Base-by-base conservation (phyloP, 371 early-diverging fungal species). In the Rhizopus sp. region DNA sequence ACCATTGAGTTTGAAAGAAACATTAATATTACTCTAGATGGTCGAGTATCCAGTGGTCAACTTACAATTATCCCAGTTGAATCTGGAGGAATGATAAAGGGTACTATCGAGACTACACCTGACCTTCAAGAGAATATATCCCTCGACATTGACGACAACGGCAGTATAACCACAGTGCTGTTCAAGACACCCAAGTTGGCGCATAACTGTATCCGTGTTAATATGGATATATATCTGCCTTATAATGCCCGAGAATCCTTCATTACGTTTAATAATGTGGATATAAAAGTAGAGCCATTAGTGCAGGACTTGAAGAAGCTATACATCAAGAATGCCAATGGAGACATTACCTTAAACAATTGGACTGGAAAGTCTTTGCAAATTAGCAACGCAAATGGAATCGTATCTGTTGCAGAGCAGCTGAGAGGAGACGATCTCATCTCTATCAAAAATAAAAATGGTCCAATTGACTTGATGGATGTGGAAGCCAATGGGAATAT, bases 171-270 rank as follows among this genome's bases (percentile, higher is more conserved):
- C 2, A 23, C 12, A 4, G 37, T 63, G 5, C 32, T 33, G 4
- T 3, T 63, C 0, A 16, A 15, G 1, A 58, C 58, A 50, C 63
- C 63, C 2, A 7, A 46, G 13, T 35, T 35, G 8, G 16, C n/a
- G 29, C 50, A 48, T n/a, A 52, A 50, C 9, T 64, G 64, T 47
- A 38, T 64, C 13, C 44, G 47, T 29, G 35, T 48, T 16, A 17
- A 55, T 7, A 44, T 64, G n/a, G 60, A 64, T 8, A 48, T 64
- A n/a, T 17, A 47, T 4, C 30, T 64, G 15, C 64, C 64, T 42
- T 55, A 60, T 29, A 33, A 15, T 16, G 52, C 58, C 31, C 30
- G 44, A 10, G 5, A 16, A 4, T 8, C 55, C 3, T 23, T 17
- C 16, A 23, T 64, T 6, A 8, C 16, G 15, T 40, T 46, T 4